These are phyloP conservation scores for Cordyceps cicadae DNA, from an alignment of 2,329 filamentous ascomycete species.

Conservation along the genomic window DNA sequence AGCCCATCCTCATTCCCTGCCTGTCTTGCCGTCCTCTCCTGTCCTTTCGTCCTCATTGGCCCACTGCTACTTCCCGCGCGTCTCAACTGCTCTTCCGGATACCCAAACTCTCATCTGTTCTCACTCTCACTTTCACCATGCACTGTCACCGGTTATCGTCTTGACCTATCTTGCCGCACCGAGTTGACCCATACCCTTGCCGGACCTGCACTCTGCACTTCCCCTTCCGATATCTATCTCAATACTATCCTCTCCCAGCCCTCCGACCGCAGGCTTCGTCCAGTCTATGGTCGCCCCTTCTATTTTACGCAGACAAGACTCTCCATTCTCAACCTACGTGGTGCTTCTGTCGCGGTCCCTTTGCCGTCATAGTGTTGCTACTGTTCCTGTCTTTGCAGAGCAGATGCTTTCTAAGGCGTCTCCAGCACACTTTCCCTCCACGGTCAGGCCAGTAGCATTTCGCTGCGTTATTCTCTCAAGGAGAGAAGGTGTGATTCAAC, in stretches of 20 bases:
- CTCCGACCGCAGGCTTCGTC: background rate
- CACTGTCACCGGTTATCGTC: background rate
- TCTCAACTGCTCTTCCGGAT: conserved; percentile 8
- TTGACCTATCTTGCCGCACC: background rate
- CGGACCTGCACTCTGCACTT: background rate
- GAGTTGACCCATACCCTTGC: conserved; percentile 6
- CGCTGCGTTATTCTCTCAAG: background rate
- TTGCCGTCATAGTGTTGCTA: background rate
- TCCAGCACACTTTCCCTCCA: background rate
- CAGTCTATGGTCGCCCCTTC: background rate
- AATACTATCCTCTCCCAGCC: background rate
- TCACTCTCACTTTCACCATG: background rate
- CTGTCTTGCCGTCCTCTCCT: background rate
- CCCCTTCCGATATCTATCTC: conserved; percentile 2
- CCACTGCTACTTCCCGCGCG: conserved; percentile 5
- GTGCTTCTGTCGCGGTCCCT: background rate
- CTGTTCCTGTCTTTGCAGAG: background rate
- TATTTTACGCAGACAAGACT: background rate
- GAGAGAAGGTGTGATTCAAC: background rate
- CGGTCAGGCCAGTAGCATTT: background rate
- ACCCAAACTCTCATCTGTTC: conserved; percentile 4
- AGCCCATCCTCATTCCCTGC: conserved; percentile 1
- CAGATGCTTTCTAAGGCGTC: background rate
- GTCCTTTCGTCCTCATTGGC: conserved; percentile 3
- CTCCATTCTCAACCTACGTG: background rate